Evolutionary conservation across 306 rosid species (phyloP).

Genomic region (Chamaecrista fasciculata): DNA sequence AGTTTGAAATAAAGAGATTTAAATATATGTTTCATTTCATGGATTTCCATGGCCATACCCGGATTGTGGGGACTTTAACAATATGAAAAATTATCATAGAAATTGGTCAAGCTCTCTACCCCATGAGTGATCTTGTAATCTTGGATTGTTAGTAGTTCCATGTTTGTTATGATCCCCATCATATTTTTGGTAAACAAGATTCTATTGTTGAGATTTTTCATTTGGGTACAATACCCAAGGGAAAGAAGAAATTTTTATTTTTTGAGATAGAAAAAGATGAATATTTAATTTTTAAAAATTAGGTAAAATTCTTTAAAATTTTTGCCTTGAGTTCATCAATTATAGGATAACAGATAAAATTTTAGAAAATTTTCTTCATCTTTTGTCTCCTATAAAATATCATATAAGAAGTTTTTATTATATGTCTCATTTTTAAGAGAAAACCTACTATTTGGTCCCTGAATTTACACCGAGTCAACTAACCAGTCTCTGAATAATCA

Average conservation of each 20-base stretch:
- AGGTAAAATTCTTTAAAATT: background rate
- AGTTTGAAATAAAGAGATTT: slow-evolving; percentile 27
- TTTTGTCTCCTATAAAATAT: no score
- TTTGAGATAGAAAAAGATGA: no score
- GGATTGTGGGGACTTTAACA: slow-evolving; percentile 15
- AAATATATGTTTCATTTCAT: slow-evolving; percentile 30
- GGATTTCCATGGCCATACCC: slow-evolving; percentile 2
- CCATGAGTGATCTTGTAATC: slow-evolving; percentile 41
- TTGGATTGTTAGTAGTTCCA: slow-evolving; percentile 35
- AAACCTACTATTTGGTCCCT: no score
- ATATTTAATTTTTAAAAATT: no score
- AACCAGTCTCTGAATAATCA: no score
- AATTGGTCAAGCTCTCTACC: slow-evolving; percentile 37
- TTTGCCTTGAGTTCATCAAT: no score
- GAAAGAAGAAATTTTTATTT: background rate
- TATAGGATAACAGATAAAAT: no score
- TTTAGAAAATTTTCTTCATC: no score
- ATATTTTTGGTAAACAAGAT: slow-evolving; percentile 42
- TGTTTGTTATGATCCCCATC: slow-evolving; percentile 45
- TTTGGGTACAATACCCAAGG: slow-evolving; percentile 33
- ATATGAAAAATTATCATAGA: slow-evolving; percentile 11
- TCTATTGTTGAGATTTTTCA: slow-evolving; percentile 41
- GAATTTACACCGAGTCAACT: no score
- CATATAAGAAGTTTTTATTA: no score
- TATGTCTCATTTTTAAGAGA: no score